Percentiles rank a stretch among this genome's conserved stretches.
phyloP scores from a whole-genome alignment of 371 early-diverging fungal species.

The Amoeboaphelidium protococcarum region DNA sequence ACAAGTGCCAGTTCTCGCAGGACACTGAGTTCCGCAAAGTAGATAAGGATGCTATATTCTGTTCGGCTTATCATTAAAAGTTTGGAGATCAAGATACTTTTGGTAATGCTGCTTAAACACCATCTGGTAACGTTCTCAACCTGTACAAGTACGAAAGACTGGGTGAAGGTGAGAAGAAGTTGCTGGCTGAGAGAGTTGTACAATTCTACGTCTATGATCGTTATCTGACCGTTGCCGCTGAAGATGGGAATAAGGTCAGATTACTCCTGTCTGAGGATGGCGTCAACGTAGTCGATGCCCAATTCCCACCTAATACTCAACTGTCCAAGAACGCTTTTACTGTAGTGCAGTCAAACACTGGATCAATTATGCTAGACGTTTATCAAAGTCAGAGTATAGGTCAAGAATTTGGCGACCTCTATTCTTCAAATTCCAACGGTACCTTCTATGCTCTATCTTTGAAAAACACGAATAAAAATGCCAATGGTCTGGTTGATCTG shows the following conservation, averaged over 20 bases:
- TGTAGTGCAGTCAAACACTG: slow-evolving; percentile 36
- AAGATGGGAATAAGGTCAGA: not conserved
- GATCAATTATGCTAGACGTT: slow-evolving; percentile 39
- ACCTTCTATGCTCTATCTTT: slow-evolving; percentile 49
- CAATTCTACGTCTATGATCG: not conserved
- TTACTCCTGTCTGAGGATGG: not conserved
- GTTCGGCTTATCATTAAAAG: not conserved
- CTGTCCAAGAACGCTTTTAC: slow-evolving; percentile 31
- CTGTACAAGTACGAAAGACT: not conserved
- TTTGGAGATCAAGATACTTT: not conserved
- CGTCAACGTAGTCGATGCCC: not conserved
- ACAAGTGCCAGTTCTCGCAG: not conserved
- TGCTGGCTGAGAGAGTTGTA: not conserved
- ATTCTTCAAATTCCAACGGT: slow-evolving; percentile 64
- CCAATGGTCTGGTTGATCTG: not conserved
- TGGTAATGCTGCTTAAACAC: not conserved
- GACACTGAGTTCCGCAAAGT: not conserved
- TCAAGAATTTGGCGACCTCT: slow-evolving; percentile 33
- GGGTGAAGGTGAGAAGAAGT: not conserved
- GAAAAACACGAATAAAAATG: slow-evolving; percentile 45
- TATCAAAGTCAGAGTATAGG: slow-evolving; percentile 8
- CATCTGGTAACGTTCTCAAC: not conserved
- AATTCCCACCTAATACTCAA: not conserved
- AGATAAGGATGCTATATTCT: not conserved
- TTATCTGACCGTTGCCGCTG: not conserved